Percentiles rank a stretch among this genome's conserved stretches.
phyloP scores from a whole-genome alignment of 1,284 basidiomycete genomes.

The Malassezia restricta region DNA sequence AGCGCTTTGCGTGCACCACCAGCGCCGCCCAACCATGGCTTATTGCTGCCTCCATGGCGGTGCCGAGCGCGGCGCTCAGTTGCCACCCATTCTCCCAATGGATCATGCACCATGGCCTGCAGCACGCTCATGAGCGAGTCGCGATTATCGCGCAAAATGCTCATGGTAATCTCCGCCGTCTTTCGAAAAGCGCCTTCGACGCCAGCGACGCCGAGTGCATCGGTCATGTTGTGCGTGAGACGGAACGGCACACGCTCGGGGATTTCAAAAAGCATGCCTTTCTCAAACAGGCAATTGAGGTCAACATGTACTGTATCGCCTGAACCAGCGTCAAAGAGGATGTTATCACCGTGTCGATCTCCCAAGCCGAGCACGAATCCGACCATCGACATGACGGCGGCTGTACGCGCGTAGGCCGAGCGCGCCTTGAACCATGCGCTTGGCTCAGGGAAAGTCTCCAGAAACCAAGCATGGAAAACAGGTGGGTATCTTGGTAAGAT shows the following conservation, averaged over 20 bases:
- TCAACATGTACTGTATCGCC: constrained; percentile 95
- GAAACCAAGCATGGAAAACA: constrained; percentile 94
- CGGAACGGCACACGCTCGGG: constrained; percentile 91
- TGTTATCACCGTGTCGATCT: constrained; percentile 94
- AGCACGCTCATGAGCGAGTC: constrained; percentile 91
- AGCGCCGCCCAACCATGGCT: neutral
- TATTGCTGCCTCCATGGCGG: constrained; percentile 6
- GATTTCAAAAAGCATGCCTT: constrained; percentile 72
- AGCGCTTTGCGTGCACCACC: constrained; percentile 36
- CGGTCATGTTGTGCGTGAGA: constrained; percentile 83
- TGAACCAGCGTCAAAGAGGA: constrained; percentile 73
- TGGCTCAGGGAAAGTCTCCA: constrained; percentile 91
- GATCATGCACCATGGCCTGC: constrained; percentile 95
- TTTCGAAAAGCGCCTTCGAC: constrained; percentile 90
- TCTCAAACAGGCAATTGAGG: constrained; percentile 96
- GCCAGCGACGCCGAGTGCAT: constrained; percentile 84
- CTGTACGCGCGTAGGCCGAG: constrained; percentile 71
- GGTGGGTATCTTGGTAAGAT: constrained; percentile 57
- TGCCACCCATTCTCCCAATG: constrained; percentile 88
- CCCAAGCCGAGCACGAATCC: constrained; percentile 95
- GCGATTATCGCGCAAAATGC: constrained; percentile 75
- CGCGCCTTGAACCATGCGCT: constrained; percentile 84
- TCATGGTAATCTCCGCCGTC: constrained; percentile 80
- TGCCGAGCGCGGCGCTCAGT: constrained; percentile 37
- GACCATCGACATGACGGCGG: constrained; percentile 98